These are phyloP conservation scores for Daldinia grandis DNA, from an alignment of 495 filamentous ascomycete genomes.

Conservation along the genomic window DNA sequence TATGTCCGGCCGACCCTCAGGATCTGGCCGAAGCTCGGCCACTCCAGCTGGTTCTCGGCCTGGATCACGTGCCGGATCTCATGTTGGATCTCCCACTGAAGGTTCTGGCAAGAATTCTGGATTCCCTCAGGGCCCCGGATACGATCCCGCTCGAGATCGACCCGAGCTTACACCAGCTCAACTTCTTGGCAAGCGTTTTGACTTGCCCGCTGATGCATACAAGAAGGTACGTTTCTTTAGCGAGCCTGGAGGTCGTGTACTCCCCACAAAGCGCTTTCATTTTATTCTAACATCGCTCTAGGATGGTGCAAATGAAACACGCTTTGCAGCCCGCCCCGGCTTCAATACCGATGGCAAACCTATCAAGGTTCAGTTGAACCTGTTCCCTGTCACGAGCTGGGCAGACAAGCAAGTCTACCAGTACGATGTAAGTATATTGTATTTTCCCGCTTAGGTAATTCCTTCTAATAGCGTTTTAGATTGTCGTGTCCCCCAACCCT, in stretches of 20 bases:
- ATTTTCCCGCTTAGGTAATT: neutral
- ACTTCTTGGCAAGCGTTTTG: conserved; percentile 50
- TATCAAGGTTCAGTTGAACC: conserved; percentile 72
- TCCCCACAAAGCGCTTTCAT: too few species aligned
- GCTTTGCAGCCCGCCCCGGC: conserved; percentile 34
- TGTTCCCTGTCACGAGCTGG: conserved; percentile 68
- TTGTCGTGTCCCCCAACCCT: conserved; percentile 66
- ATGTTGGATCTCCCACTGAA: conserved; percentile 25
- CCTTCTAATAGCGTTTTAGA: conserved; percentile 51
- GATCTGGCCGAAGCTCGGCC: conserved; percentile 7
- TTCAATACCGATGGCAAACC: conserved; percentile 67
- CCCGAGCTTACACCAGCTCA: conserved; percentile 19
- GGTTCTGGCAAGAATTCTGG: conserved; percentile 12
- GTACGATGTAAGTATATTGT: conserved; percentile 77
- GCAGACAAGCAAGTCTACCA: conserved; percentile 69
- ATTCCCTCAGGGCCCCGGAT: conserved; percentile 36
- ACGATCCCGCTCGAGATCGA: conserved; percentile 44
- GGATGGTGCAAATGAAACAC: conserved; percentile 8
- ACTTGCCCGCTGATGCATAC: conserved; percentile 57
- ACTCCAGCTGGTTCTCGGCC: conserved; percentile 1
- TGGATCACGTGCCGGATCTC: conserved; percentile 27
- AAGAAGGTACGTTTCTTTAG: conserved; percentile 32
- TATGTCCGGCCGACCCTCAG: conserved; percentile 31
- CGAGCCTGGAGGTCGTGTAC: neutral
- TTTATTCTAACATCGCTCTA: conserved; percentile 10